phyloP scores from a whole-genome alignment of 139 green algal genomes.

The Penium margaritaceum region DNA sequence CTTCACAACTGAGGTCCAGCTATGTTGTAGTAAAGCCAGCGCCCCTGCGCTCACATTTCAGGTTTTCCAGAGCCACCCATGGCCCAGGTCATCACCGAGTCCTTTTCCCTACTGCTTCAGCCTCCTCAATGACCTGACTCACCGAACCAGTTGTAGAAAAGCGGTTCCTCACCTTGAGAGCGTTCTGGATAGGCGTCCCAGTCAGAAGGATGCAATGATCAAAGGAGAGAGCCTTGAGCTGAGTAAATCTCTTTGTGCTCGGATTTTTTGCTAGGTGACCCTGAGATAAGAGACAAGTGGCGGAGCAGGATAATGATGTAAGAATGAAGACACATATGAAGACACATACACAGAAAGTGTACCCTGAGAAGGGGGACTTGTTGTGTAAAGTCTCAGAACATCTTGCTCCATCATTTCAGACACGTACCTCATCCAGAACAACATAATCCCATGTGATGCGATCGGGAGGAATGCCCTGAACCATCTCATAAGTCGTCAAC shows the following conservation, averaged over 20 bases:
- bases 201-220: slow-evolving; percentile 68
- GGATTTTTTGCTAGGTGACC: slow-evolving; percentile 85
- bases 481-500: slow-evolving; percentile 88
- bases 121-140: too few relatives aligned
- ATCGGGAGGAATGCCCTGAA: slow-evolving; percentile 29
- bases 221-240: slow-evolving; percentile 53
- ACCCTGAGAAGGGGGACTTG: background rate
- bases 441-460: slow-evolving; percentile 72
- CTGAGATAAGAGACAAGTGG: slow-evolving; percentile 32
- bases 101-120: too few relatives aligned
- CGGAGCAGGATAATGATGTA: too few relatives aligned
- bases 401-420: background rate
- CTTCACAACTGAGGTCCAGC: too few relatives aligned
- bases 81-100: too few relatives aligned
- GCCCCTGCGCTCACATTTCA: too few relatives aligned
- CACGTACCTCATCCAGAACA: slow-evolving; percentile 72
- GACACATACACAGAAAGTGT: slow-evolving; percentile 1
- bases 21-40: too few relatives aligned
- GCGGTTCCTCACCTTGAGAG: slow-evolving; percentile 36
- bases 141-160: background rate
- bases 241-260: slow-evolving; percentile 63
- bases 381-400: background rate
- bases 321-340: too few relatives aligned
- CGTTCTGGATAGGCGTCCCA: slow-evolving; percentile 76
- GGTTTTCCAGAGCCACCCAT: too few relatives aligned